Conservation (phyloP, 495 filamentous ascomycete species). For the Neurospora sp. region DNA sequence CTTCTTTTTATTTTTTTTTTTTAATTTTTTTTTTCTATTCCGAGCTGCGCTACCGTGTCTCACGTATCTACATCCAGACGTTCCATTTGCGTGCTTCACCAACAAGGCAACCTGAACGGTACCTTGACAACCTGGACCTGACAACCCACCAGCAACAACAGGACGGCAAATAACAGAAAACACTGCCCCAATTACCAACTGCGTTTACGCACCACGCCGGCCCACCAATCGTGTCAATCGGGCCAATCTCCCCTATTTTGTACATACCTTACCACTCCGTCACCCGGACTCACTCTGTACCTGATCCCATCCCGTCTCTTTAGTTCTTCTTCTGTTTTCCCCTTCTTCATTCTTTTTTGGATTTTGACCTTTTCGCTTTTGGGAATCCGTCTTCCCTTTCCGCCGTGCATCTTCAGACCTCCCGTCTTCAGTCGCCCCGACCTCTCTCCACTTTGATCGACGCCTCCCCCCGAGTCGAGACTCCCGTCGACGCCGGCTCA, state of each 20-base stretch:
- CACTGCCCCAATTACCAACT: neutral
- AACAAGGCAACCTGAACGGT: neutral
- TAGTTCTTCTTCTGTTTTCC: neutral
- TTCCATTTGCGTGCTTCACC: neutral
- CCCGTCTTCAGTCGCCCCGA: neutral
- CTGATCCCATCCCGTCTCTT: neutral
- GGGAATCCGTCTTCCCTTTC: neutral
- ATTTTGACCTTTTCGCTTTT: neutral
- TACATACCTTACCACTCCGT: neutral
- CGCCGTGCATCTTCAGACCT: neutral
- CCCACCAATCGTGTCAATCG: neutral
- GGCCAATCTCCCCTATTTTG: neutral
- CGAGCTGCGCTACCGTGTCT: neutral
- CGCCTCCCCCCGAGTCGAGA: neutral
- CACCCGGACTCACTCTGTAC: neutral
- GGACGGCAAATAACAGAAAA: neutral
- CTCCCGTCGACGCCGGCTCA: neutral
- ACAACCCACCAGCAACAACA: neutral
- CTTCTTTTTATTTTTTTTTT: neutral
- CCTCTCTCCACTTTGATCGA: neutral
- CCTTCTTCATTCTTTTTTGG: neutral
- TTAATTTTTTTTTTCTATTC: neutral
- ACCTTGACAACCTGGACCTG: neutral
- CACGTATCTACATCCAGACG: neutral
- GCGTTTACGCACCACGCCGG: neutral